Evolutionary conservation across 441 rosid genomes (phyloP), one percentile per base, ranked within the genome.

Genomic region (Rhodomyrtus psidioides): DNA sequence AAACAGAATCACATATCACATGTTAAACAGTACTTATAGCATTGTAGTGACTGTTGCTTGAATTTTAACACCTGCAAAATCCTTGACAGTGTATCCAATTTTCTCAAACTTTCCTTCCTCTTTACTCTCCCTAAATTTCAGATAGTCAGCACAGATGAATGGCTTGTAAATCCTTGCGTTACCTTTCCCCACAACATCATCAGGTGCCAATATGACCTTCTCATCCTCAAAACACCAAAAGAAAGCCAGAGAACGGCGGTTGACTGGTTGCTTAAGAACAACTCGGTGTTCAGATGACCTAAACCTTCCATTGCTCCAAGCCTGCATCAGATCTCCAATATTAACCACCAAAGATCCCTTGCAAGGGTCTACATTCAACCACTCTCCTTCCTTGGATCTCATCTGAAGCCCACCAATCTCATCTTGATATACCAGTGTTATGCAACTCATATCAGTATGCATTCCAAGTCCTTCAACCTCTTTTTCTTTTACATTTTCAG

Each of bases 401-500:
- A 94, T 90, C 86, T 94, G 97, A 26, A 94, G 93, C 14, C 97
- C 98, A 53, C 95, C 96, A 19, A 87, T 90, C 39, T 91, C 94
- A 83, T 95, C 96, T 86, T 95, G 98, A 88, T 91, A 92, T 49
- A 95, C 91, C 42, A 95, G 90, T 26, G 97, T 93, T 89, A 94
- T 90, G 88, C 97, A 95, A 88, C 98, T 94, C 98, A 94, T 95
- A 76, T 96, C 97, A 2, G 95, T 93, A 86, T 93, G 98, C 95
- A 92, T 91, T 55, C 98, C 96, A 2, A 94, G 96, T 76, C 98
- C 96, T 89, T 94, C 98, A 55, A 93, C 90, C 87, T 92, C 91
- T 65, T 84, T 87, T 58, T 91, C 92, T 53, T 90, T 90, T 5
- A 93, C 89, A 5, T 85, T 85, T 19, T 90, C 87, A 2, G 96